phyloP scores from a whole-genome alignment of 129 eudicot genomes.

The Lactuca saligna region DNA sequence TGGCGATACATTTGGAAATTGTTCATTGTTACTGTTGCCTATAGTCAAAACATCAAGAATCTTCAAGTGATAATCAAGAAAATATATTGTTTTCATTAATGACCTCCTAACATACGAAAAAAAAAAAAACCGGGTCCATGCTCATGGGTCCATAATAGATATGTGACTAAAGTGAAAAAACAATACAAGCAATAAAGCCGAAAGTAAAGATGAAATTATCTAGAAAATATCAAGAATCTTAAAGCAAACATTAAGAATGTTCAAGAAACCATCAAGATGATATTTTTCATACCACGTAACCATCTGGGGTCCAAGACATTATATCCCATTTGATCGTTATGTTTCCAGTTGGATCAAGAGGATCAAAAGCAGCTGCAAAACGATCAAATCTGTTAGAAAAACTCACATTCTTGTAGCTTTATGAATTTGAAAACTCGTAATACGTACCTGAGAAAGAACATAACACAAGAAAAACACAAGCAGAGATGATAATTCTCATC shows the following conservation, averaged over 20 bases:
- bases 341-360: conserved; percentile 82
- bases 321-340: conserved; percentile 86
- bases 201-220: no score
- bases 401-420: neutral
- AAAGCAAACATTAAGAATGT: neutral
- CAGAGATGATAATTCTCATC: conserved; percentile 40
- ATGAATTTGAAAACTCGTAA: neutral
- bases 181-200: no score
- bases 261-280: neutral
- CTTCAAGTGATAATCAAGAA: neutral
- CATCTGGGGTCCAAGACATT: conserved; percentile 80
- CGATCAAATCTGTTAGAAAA: neutral
- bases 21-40: conserved; percentile 83
- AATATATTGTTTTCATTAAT: no score
- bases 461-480: conserved; percentile 39
- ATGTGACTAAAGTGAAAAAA: no score
- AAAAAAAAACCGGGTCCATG: no score
- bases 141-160: no score
- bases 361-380: conserved; percentile 77
- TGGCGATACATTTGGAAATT: conserved; percentile 91
- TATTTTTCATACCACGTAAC: conserved; percentile 54
- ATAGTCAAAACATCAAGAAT: conserved; percentile 2
- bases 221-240: neutral
- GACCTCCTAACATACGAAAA: no score
- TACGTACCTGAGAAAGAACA: conserved; percentile 50